Conservation (phyloP, 2,329 filamentous ascomycete species). For the Fusarium lyarnte region DNA sequence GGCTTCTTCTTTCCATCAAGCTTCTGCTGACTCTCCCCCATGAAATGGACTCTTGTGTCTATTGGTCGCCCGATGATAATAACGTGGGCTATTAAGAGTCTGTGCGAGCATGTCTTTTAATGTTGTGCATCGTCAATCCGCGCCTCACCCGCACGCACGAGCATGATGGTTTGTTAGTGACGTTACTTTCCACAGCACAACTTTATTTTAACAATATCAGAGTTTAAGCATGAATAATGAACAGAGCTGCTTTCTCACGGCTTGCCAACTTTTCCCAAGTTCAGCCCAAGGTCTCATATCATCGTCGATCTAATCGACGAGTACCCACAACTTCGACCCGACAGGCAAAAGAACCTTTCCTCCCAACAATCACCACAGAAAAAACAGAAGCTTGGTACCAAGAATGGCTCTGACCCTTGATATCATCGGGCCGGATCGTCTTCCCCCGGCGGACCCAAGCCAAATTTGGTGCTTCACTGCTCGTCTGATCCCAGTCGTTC, state of each 20-base stretch:
- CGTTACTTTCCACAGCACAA: not conserved
- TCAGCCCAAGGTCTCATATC: not conserved
- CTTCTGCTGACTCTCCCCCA: slow-evolving; percentile 25
- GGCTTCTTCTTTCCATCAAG: slow-evolving; percentile 24
- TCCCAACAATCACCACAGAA: slow-evolving; percentile 18
- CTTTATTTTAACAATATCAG: not conserved
- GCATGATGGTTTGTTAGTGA: slow-evolving; percentile 2
- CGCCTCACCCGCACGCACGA: slow-evolving; percentile 38
- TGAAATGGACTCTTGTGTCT: not conserved
- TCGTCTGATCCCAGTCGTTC: slow-evolving; percentile 11
- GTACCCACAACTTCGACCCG: slow-evolving; percentile 25
- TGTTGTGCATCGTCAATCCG: slow-evolving; percentile 36
- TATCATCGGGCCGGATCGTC: slow-evolving; percentile 43
- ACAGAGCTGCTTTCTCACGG: not conserved
- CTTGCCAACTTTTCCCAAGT: not conserved
- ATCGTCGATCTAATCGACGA: slow-evolving; percentile 23
- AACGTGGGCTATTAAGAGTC: slow-evolving; percentile 27
- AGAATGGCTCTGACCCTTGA: slow-evolving; percentile 37
- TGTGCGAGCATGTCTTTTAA: slow-evolving; percentile 27
- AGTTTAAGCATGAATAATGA: not conserved
- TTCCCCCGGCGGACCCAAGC: slow-evolving; percentile 40
- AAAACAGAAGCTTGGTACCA: slow-evolving; percentile 37
- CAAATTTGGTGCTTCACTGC: slow-evolving; percentile 19
- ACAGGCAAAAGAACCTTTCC: slow-evolving; percentile 31
- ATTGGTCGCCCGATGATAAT: slow-evolving; percentile 11